Base-by-base conservation (phyloP, 2,329 filamentous ascomycete species). In the Xylariaceae sp. region DNA sequence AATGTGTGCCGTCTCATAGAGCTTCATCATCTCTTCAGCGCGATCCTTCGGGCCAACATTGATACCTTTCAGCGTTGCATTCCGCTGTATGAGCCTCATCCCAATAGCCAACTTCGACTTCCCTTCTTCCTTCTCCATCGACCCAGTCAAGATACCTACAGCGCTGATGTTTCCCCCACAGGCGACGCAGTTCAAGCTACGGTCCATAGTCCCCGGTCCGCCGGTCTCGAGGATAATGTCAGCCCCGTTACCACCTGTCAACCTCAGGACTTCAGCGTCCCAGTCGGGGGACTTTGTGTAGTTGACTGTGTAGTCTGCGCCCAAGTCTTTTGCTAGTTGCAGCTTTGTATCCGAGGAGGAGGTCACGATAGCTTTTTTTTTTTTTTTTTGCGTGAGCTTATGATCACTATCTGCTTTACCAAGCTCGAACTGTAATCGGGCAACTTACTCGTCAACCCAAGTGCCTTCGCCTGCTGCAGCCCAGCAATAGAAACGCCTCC, bases 181-280 rank as follows among this genome's bases (percentile, higher is more conserved):
- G 23, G 46, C 46, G n/a, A 49, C 46, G 21, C 46, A 49, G 17
- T n/a, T 49, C 33, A 49, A 21, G 8, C 46, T 49, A 12, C 24
- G 17, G 4, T 49, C 46, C 21, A 49, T 49, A 2, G 46, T 49
- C 14, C 33, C 46, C 2, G 46, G 23, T 2, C 46, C 46, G 33
- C 46, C 46, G 14, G 46, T 49, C n/a, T 49, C 46, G n/a, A 49
- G 8, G 33, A 49, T 49, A 3, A 49, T 29, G 24, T 49, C 46
- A 8, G 46, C 46, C n/a, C 46, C 46, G 0, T 12, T 23, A 1
- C 46, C 46, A 12, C 28, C 7, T 6, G 46, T 21, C n/a, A 49
- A 6, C 23, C 33, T 21, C 14, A 49, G 24, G n/a, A 49, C 46
- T 24, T 49, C 46, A 2, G 23, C 7, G n/a, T 39, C 34, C 46